phyloP scores from a whole-genome alignment of 108 stramenopile species.

The Skeletonema potamos region DNA sequence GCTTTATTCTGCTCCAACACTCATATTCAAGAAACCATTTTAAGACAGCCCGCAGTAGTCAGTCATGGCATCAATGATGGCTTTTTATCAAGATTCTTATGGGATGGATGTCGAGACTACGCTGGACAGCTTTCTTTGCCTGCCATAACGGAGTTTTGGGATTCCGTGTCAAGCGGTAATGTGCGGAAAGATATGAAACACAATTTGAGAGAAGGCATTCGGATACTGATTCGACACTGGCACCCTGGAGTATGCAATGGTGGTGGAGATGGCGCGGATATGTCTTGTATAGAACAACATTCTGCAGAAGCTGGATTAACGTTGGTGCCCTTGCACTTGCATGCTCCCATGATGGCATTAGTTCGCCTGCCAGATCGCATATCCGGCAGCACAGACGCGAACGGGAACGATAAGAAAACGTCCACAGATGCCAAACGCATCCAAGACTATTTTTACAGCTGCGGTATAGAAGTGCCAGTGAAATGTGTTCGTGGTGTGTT shows the following conservation, averaged over 20 bases:
- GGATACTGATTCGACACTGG: conserved; percentile 51
- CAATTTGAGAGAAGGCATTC: conserved; percentile 46
- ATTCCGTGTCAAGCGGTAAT: background rate
- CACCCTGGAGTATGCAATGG: conserved; percentile 37
- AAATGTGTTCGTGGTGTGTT: conserved; percentile 65
- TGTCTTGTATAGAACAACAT: conserved; percentile 5
- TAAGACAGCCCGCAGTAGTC: conserved; percentile 60
- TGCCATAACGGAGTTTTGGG: conserved; percentile 60
- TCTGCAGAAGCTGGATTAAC: conserved; percentile 38
- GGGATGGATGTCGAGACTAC: conserved; percentile 80
- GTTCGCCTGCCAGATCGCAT: conserved; percentile 53
- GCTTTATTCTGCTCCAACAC: conserved; percentile 52
- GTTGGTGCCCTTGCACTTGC: conserved; percentile 42
- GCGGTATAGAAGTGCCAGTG: conserved; percentile 64
- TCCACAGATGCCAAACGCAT: conserved; percentile 65
- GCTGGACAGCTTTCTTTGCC: conserved; percentile 62
- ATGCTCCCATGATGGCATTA: conserved; percentile 67
- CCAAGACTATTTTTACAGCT: conserved; percentile 63
- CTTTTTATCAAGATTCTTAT: conserved; percentile 67
- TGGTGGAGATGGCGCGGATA: conserved; percentile 8
- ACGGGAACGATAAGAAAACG: conserved; percentile 22
- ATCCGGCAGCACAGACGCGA: conserved; percentile 10
- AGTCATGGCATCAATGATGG: conserved; percentile 71
- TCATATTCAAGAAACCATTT: conserved; percentile 48
- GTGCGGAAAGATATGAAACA: conserved; percentile 34